These are phyloP conservation scores for Cladophialophora psammophila DNA, from an alignment of 2,329 filamentous ascomycete genomes.

Conservation along the genomic window DNA sequence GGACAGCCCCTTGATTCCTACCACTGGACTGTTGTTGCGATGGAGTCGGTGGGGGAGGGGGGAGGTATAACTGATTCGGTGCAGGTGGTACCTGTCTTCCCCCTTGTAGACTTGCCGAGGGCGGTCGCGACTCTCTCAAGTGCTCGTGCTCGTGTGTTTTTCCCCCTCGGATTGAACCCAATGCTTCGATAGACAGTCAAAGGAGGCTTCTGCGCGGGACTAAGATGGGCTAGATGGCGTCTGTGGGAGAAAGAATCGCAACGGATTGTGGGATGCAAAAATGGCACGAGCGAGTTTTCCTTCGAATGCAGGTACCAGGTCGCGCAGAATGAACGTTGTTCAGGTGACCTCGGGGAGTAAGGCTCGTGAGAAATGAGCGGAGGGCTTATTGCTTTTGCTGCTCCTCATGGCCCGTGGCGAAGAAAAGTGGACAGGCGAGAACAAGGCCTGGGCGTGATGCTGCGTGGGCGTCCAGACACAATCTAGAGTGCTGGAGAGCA, in stretches of 20 bases:
- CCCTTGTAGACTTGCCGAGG: background rate
- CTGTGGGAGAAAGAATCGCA: conserved; percentile 21
- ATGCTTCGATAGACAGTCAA: conserved; percentile 10
- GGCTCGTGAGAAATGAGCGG: conserved; percentile 24
- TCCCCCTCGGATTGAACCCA: conserved; percentile 4
- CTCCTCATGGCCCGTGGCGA: conserved; percentile 37
- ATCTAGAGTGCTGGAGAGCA: conserved; percentile 3
- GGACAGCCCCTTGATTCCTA: conserved; percentile 1
- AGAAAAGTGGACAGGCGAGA: conserved; percentile 17
- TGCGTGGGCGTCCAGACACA: conserved; percentile 6
- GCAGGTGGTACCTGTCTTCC: background rate
- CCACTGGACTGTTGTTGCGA: background rate
- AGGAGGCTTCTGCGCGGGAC: conserved; percentile 1
- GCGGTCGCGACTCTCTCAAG: background rate
- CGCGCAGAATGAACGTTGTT: conserved; percentile 27
- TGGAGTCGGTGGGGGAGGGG: background rate
- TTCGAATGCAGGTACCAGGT: conserved; percentile 37
- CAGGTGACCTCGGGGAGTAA: conserved; percentile 36
- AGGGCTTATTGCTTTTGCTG: conserved; percentile 38
- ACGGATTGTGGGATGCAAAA: conserved; percentile 24
- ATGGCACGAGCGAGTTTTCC: conserved; percentile 16
- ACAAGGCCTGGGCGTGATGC: conserved; percentile 17
- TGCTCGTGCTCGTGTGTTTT: conserved; percentile 3
- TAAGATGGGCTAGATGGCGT: conserved; percentile 17
- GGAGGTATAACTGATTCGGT: background rate